Base-by-base conservation (phyloP, 2,329 filamentous ascomycete species). In the Botrytis elliptica region DNA sequence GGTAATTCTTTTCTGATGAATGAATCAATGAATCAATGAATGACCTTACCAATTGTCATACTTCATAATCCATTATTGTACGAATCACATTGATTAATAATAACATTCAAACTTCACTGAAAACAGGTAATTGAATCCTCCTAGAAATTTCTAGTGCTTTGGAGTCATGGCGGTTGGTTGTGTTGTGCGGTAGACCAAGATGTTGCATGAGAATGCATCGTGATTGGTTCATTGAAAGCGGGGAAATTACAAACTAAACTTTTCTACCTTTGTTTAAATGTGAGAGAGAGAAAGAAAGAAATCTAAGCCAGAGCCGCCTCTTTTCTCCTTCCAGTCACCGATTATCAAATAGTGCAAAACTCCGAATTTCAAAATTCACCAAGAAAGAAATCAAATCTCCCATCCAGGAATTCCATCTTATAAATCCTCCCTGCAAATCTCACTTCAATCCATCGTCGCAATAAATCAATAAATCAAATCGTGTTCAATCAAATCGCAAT, bases 401-500 rank as follows among this genome's bases (percentile, higher is more conserved):
- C 60, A 6, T 33, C 40, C 14, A 33, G n/a, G 18, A 33, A 46
- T 18, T 44, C 40, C n/a, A 46, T 22, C 62, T 7, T 33, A 10
- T 25, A n/a, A 0, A 8, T 18, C n/a, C n/a, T 14, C 12, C 44
- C 7, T 40, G 18, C 65, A 40, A 67, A 29, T 40, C 29, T 55
- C 29, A 12, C 22, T n/a, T 29, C 33, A 29, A 20, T 36, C 1
- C 44, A 67, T 67, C 46, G 10, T 67, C 14, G 18, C 22, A 64
- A 44, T 42, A 14, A 44, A 25, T 25, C 9, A 12, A 8, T 33
- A 33, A 33, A 33, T 33, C 33, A 33, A 55, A 55, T 65, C 60
- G n/a, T 36, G 25, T 52, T 52, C 49, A 52, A n/a, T 52, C 49
- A 14, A n/a, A 52, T 52, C 49, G 49, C 25, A n/a, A 74, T 75